Conservation (phyloP, 371 early-diverging fungal genomes). For the Dichotomocladium elegans region DNA sequence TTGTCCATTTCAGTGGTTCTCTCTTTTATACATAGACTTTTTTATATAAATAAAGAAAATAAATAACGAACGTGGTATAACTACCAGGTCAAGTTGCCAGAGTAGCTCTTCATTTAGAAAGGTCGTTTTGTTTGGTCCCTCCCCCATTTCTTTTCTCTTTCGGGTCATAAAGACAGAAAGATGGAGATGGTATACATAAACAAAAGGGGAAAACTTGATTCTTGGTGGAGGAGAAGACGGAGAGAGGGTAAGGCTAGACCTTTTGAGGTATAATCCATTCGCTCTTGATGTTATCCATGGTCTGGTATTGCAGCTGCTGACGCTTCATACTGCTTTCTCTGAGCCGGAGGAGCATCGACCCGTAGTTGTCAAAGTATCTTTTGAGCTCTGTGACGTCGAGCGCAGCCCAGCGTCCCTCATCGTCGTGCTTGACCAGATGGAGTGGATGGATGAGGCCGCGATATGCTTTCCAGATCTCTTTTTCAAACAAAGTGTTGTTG, state of each 20-base stretch:
- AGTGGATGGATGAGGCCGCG: slow-evolving; percentile 36
- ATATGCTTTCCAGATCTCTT: slow-evolving; percentile 27
- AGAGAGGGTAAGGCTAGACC: neutral
- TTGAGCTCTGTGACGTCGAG: slow-evolving; percentile 27
- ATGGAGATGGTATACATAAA: neutral
- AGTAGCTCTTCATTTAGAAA: too few relatives aligned
- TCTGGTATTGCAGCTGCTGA: slow-evolving; percentile 30
- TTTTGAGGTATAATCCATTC: slow-evolving; percentile 30
- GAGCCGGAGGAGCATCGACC: slow-evolving; percentile 39
- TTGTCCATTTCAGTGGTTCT: too few relatives aligned
- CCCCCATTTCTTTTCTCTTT: too few relatives aligned
- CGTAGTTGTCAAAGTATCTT: slow-evolving; percentile 39
- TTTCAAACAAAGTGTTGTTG: slow-evolving; percentile 15
- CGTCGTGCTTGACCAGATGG: slow-evolving; percentile 17
- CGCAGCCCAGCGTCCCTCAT: slow-evolving; percentile 17
- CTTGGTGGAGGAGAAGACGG: neutral
- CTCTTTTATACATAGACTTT: neutral
- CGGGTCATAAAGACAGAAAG: too few relatives aligned
- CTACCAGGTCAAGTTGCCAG: too few relatives aligned
- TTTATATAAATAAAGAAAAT: neutral
- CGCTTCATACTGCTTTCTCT: slow-evolving; percentile 30
- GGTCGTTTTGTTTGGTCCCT: too few relatives aligned
- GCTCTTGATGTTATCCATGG: slow-evolving; percentile 7
- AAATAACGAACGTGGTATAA: too few relatives aligned
- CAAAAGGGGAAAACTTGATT: neutral